Evolutionary conservation across 768 basidiomycete genomes (phyloP), one percentile per base, ranked within the genome.

Genomic region (Pleurotus pulmonarius): DNA sequence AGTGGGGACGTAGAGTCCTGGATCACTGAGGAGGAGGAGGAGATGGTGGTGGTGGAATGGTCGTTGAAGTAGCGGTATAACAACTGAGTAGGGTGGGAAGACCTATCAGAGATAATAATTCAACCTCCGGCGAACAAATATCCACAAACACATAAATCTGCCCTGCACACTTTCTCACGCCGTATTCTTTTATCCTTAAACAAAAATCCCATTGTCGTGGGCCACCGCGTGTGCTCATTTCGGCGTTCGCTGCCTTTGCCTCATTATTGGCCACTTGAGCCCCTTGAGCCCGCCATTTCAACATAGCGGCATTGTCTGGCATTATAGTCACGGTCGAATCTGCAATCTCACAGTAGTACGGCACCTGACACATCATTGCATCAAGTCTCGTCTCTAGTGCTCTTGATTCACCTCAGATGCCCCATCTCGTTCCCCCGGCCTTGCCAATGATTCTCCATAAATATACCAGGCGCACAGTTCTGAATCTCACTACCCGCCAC

Each of bases 91-190:
- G 41, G 41, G 49, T 51, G 51, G 51, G 39, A 53, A 53, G 46
- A 18, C 38, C 51, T 53, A 43, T 53, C 37, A 53, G 22, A 53
- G 51, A 53, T 53, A 53, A 53, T 53, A 53, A 53, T 53, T 53
- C 38, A 53, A 53, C 24, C 51, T 53, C 51, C 51, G 51, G n/a
- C 20, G 11, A 25, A 20, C 51, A 53, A 53, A 53, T 20, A 53
- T 15, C n/a, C 39, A 18, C 16, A n/a, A 53, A 41, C 39, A 53
- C 20, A 24, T n/a, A 48, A 48, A 34, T n/a, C 25, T 6, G 12
- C 51, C 51, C 51, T 53, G 51, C 38, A n/a, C 38, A 20, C 38
- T 22, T 53, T 53, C 51, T 37, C 51, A 53, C 51, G 51, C 37
- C 5, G 16, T 53, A 43, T 41, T 53, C 39, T 25, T 49, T 49